These are phyloP conservation scores for Aspergillus tamarii DNA, from an alignment of 2,329 filamentous ascomycete species.

Conservation along the genomic window DNA sequence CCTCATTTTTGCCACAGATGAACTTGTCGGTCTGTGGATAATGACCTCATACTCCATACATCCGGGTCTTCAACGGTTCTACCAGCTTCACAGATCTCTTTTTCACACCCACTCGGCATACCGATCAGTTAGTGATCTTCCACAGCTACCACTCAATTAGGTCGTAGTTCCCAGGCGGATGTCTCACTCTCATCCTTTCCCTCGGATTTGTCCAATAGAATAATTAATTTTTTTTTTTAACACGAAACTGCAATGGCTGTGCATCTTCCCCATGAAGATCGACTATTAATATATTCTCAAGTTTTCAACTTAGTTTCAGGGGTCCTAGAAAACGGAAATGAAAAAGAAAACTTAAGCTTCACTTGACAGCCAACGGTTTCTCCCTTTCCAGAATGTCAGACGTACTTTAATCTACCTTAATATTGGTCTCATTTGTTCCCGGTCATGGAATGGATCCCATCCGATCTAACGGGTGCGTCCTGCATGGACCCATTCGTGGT, in stretches of 20 bases:
- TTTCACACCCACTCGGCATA: not conserved
- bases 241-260: not conserved
- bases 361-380: not conserved
- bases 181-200: conserved; percentile 1
- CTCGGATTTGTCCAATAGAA: not conserved
- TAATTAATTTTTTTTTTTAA: not conserved
- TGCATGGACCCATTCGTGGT: conserved; percentile 1
- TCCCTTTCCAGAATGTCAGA: not conserved
- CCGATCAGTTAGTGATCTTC: conserved; percentile 5
- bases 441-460: conserved; percentile 1
- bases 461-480: not conserved
- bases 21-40: not conserved
- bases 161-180: not conserved
- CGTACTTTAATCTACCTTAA: not conserved
- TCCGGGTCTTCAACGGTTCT: not conserved
- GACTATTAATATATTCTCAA: not conserved
- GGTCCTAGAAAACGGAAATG: not conserved
- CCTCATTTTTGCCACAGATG: not conserved
- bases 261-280: not conserved
- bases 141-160: not conserved
- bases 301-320: not conserved
- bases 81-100: not conserved
- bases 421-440: not conserved
- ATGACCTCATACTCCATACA: not conserved
- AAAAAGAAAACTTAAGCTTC: not conserved